Evolutionary conservation across 768 basidiomycete species (phyloP).

Genomic region (Leccinum uliginosum): DNA sequence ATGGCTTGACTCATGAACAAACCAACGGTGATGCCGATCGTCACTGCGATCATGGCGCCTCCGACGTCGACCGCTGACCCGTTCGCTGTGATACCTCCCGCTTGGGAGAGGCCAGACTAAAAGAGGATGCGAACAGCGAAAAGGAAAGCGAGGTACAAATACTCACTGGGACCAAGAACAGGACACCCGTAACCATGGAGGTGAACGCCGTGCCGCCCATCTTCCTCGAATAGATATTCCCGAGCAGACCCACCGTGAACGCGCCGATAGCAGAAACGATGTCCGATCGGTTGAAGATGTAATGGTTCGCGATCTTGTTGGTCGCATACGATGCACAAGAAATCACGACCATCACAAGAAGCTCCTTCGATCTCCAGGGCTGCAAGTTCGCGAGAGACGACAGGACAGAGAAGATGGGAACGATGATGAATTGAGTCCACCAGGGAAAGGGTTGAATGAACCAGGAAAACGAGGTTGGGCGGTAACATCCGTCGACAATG

Average conservation of each 20-base stretch:
- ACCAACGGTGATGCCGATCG: constrained; percentile 87
- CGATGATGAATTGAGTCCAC: constrained; percentile 73
- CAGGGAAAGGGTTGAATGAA: constrained; percentile 77
- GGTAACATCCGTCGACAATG: constrained; percentile 67
- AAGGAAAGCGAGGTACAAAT: background rate
- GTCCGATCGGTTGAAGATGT: constrained; percentile 81
- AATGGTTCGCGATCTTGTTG: constrained; percentile 80
- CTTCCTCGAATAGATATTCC: constrained; percentile 76
- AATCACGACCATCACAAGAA: constrained; percentile 81
- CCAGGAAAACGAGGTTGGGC: constrained; percentile 64
- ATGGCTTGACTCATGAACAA: constrained; percentile 85
- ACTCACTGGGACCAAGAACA: constrained; percentile 83
- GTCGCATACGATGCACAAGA: constrained; percentile 76
- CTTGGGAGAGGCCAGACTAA: constrained; percentile 81
- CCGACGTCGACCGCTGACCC: constrained; percentile 83
- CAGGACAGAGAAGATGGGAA: constrained; percentile 67
- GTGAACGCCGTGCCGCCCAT: constrained; percentile 87
- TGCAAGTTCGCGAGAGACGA: constrained; percentile 77
- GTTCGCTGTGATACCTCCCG: constrained; percentile 78
- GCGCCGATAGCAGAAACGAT: constrained; percentile 83
- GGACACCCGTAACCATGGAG: constrained; percentile 84
- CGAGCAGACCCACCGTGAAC: constrained; percentile 73
- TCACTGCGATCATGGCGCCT: constrained; percentile 84
- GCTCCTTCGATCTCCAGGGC: constrained; percentile 64
- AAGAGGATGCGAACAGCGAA: background rate